Percentiles rank a stretch among this genome's conserved stretches.
These are phyloP conservation scores for Aciculoconidium aculeatum DNA, from an alignment of 805 yeast species.

Conservation along the genomic window DNA sequence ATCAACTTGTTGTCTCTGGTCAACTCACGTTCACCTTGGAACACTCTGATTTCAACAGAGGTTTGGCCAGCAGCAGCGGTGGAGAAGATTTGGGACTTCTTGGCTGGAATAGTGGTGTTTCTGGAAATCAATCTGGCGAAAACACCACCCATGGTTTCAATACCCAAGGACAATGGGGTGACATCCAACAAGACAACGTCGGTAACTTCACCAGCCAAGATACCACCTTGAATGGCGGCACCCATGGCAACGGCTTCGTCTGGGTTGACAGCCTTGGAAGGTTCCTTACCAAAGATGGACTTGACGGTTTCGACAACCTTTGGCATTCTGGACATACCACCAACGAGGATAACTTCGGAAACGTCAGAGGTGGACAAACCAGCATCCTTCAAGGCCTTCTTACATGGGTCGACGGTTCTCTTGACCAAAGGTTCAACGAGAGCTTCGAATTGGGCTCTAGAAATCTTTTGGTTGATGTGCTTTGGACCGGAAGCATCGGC, in stretches of 20 bases:
- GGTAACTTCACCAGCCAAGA: constrained; percentile 88
- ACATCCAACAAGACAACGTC: constrained; percentile 88
- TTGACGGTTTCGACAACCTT: constrained; percentile 75
- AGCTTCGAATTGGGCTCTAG: constrained; percentile 63
- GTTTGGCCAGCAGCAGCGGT: constrained; percentile 29
- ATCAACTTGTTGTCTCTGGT: constrained; percentile 96
- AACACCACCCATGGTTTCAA: constrained; percentile 97
- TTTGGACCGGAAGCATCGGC: constrained; percentile 81
- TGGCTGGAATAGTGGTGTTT: constrained; percentile 95
- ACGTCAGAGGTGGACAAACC: constrained; percentile 58
- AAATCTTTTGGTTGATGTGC: constrained; percentile 65
- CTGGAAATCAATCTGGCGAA: constrained; percentile 87
- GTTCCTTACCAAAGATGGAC: constrained; percentile 71
- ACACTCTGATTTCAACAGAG: constrained; percentile 69
- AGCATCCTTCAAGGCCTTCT: constrained; percentile 80
- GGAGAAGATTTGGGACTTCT: constrained; percentile 83
- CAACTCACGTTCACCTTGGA: constrained; percentile 99
- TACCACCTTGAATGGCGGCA: constrained; percentile 98
- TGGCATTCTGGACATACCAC: constrained; percentile 93
- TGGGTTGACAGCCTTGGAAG: constrained; percentile 90
- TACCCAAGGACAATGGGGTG: constrained; percentile 87
- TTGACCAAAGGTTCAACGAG: constrained; percentile 65
- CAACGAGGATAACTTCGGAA: constrained; percentile 78
- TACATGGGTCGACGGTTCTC: constrained; percentile 69
- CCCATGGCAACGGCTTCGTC: constrained; percentile 94